Base-by-base conservation (phyloP, 768 basidiomycete genomes). In the Auriscalpium orientale region DNA sequence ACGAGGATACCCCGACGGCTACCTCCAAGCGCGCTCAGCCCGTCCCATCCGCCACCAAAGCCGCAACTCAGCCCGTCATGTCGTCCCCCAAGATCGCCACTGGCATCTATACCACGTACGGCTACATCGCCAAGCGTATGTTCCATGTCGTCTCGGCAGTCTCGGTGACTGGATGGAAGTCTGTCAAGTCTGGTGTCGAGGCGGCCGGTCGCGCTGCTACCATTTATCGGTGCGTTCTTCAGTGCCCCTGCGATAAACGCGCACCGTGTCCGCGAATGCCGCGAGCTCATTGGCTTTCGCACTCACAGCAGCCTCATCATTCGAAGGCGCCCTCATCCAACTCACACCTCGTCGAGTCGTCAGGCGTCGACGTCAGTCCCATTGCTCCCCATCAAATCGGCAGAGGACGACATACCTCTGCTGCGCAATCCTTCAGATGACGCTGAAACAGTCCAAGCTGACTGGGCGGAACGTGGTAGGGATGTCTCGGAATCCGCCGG, bases 61-160 rank as follows among this genome's bases (percentile, higher is more conserved):
- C 52, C 11, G 20, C 56, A 43, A 21, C 59, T 4, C 15, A 48
- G 21, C 21, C 43, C 47, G 18, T 47, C 21, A 49, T 50, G 58
- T 37, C 78, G 43, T 59, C 74, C 50, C 84, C 87, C 21, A 79
- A 68, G 60, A 69, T 88, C 60, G 85, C 85, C 53, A 86, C 89
- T 62, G 59, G 89, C 63, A 82, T 89, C 70, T 90, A 89, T 71
- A 70, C 84, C 18, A 68, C 87, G 74, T 87, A 85, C 67, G 85
- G 85, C 60, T 89, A 91, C 67, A 80, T 90, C 68, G 78, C 76
- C 57, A 79, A 79, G 64, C 45, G 88, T 89, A 64, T 49, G 83
- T 75, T 33, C 40, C 13, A 16, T 51, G 52, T 40, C 60, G 50
- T 48, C 13, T 22, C 1, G 18, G 44, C 40, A 5, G 15, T 8